These are phyloP conservation scores for Mucor sp. DNA, from an alignment of 371 early-diverging fungal species.

Conservation along the genomic window DNA sequence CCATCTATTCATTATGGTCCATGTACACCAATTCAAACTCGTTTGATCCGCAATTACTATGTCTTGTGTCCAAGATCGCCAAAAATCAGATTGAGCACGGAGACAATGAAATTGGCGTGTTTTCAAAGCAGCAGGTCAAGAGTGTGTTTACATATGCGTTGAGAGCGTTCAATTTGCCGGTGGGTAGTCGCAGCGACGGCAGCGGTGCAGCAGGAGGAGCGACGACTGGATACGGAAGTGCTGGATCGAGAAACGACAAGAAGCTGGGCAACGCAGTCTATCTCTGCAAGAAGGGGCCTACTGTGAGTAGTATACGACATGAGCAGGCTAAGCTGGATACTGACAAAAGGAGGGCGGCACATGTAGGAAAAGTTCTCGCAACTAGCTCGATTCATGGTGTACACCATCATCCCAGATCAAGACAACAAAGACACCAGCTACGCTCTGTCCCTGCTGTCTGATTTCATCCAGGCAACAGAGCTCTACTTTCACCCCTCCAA, in stretches of 20 bases:
- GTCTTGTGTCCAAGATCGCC: conserved; percentile 71
- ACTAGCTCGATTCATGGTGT: conserved; percentile 78
- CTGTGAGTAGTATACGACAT: too few species aligned
- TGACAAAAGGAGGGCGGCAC: neutral
- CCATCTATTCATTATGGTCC: conserved; percentile 82
- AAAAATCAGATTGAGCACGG: conserved; percentile 49
- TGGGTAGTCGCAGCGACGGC: conserved; percentile 64
- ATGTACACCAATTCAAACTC: conserved; percentile 56
- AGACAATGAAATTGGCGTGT: conserved; percentile 50
- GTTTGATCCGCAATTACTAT: conserved; percentile 68
- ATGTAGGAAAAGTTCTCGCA: conserved; percentile 58
- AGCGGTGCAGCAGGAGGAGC: conserved; percentile 40
- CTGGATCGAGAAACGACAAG: conserved; percentile 36
- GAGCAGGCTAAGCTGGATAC: neutral
- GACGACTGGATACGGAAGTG: conserved; percentile 40
- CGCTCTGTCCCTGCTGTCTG: conserved; percentile 63
- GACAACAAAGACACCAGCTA: conserved; percentile 23
- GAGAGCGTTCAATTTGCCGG: conserved; percentile 76
- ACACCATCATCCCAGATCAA: conserved; percentile 66
- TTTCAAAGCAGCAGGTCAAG: conserved; percentile 69
- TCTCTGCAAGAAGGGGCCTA: conserved; percentile 40
- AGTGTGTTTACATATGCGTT: conserved; percentile 72
- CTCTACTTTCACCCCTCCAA: conserved; percentile 91
- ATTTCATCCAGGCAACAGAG: conserved; percentile 84
- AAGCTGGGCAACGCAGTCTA: conserved; percentile 47